A percentile compares a stretch with the other conserved stretches of the same genome.
phyloP scores from a whole-genome alignment of 140 eudicot genomes.

The Anethum foeniculum region DNA sequence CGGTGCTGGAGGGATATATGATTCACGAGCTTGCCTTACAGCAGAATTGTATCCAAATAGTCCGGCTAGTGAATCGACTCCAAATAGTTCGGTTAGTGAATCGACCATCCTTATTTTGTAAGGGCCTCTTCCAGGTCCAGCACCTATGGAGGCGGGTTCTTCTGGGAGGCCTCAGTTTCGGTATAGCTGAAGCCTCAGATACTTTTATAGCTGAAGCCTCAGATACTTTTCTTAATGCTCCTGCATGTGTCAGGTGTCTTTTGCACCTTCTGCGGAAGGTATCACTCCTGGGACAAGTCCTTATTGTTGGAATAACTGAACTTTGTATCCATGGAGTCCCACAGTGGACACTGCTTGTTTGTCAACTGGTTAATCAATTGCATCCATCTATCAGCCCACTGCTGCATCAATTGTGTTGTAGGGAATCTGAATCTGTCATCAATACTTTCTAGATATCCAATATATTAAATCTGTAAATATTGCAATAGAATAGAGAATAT shows the following conservation, averaged over 20 bases:
- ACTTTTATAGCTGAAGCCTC: too few species aligned
- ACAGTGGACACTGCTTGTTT: background rate
- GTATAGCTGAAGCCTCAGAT: background rate
- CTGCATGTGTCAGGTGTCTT: background rate
- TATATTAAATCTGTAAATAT: too few species aligned
- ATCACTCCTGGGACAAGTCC: background rate
- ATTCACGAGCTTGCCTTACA: too few species aligned
- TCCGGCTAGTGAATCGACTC: too few species aligned
- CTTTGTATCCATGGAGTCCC: background rate
- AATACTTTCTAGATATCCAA: too few species aligned
- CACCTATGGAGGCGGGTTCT: too few species aligned
- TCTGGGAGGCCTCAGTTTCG: too few species aligned
- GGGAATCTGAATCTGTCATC: background rate
- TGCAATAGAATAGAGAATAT: too few species aligned
- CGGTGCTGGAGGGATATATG: background rate
- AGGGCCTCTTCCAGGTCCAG: background rate
- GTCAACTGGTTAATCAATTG: background rate
- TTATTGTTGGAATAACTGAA: background rate
- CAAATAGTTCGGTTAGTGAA: background rate
- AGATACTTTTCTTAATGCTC: background rate
- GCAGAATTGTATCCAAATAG: too few species aligned
- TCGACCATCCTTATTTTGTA: too few species aligned
- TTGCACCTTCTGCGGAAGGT: background rate
- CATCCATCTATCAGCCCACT: background rate
- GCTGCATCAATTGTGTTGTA: background rate